These are phyloP conservation scores for Paecilomyces sp. DNA, from an alignment of 2,329 filamentous ascomycete species.

Conservation along the genomic window DNA sequence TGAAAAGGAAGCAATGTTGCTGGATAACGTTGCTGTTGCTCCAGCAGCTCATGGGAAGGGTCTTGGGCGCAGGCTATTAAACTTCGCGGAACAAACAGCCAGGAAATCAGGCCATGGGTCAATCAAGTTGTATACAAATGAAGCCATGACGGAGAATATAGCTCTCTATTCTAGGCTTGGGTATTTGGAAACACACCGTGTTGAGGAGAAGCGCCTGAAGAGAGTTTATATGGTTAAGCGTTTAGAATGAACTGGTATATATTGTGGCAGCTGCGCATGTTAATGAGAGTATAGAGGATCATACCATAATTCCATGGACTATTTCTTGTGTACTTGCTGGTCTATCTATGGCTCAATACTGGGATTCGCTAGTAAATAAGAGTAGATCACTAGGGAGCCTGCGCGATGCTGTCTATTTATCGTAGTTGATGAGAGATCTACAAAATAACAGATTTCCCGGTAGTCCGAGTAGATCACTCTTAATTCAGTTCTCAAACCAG, in stretches of 20 bases:
- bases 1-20: neutral
- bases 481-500: too few relatives aligned
- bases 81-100: neutral
- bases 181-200: neutral
- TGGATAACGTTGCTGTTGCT: neutral
- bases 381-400: too few relatives aligned
- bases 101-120: neutral
- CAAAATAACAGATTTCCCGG: too few relatives aligned
- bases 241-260: neutral
- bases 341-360: too few relatives aligned
- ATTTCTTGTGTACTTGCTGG: too few relatives aligned
- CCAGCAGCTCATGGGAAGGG: neutral
- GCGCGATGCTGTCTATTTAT: too few relatives aligned
- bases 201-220: neutral
- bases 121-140: neutral
- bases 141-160: constrained; percentile 6
- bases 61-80: neutral
- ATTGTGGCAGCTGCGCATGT: too few relatives aligned
- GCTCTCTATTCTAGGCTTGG: constrained; percentile 2
- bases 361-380: too few relatives aligned
- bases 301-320: too few relatives aligned
- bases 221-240: neutral
- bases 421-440: too few relatives aligned
- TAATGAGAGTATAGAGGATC: too few relatives aligned
- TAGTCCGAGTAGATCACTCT: too few relatives aligned